Base-by-base conservation (phyloP, 1,284 basidiomycete genomes). In the Anthracocystis walkeri region DNA sequence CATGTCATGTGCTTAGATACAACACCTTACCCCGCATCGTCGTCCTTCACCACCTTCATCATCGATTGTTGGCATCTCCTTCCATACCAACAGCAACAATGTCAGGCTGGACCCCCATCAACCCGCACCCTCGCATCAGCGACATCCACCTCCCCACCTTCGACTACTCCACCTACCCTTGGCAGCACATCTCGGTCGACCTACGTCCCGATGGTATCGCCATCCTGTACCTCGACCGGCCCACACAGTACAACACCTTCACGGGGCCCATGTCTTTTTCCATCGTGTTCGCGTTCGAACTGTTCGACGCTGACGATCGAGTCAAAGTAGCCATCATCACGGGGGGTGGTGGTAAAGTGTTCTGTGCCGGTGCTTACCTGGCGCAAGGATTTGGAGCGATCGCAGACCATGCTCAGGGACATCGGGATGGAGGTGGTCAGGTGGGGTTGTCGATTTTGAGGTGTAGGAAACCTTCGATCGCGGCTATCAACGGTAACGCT, bases 321-420 rank as follows among this genome's bases (percentile, higher is more conserved):
- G 79, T 82, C 41, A 72, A 77, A 48, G 75, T 72, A 3, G 74
- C 56, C 10, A 58, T 82, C 21, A 45, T 82, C 12, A 82, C 80
- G 4, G 79, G 80, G 16, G 63, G 63, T 1, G 79, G 69, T 3
- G 53, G 66, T 21, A 78, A 77, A 61, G 58, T 65, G 7, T 82
- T 80, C 23, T 82, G 79, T 50, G 80, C 79, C 2, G 79, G 80
- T 2, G 80, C 78, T 0, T 77, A 81, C n/a, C 65, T 81, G 0
- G 60, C 67, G 8, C 57, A 54, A 3, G 78, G 76, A 0, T 81
- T 81, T 18, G 78, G 78, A 0, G 73, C 74, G 11, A 68, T 59
- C 25, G 64, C 69, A 1, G 62, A 58, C 51, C 66, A 59, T 38
- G 73, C 65, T 8, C 60, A 64, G 45, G 62, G 61, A 1, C 79